A percentile compares a stretch with the other conserved stretches of the same genome.
Conservation (phyloP, 176 grass and related monocot species). For the Phyllostachys edulis region DNA sequence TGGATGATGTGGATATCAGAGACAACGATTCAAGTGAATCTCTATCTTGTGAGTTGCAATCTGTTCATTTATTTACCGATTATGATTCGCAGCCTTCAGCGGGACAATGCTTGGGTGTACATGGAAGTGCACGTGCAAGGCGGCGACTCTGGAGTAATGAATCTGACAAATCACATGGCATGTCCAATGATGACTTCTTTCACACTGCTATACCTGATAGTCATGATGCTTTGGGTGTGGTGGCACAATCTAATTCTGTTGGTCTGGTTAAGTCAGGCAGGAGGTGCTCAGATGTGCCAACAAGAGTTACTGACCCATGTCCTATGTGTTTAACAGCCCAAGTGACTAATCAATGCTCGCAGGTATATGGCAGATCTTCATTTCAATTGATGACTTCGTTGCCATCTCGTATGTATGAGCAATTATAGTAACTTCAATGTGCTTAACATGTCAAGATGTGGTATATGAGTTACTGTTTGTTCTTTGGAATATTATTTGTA, state of each 20-base stretch:
- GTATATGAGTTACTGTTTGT: constrained; percentile 7
- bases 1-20: constrained; percentile 38
- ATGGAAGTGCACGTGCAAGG: constrained; percentile 28
- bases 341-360: constrained; percentile 18
- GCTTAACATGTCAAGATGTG: not conserved
- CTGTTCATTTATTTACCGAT: constrained; percentile 24
- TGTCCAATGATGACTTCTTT: constrained; percentile 8
- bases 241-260: constrained; percentile 23
- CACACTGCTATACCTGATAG: not conserved
- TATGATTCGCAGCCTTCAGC: constrained; percentile 34
- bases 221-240: constrained; percentile 22
- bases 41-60: constrained; percentile 21
- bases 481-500: not conserved
- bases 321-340: constrained; percentile 31
- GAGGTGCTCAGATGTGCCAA: constrained; percentile 26
- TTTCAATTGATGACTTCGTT: not conserved
- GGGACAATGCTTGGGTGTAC: constrained; percentile 8
- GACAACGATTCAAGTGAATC: constrained; percentile 38
- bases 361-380: constrained; percentile 37
- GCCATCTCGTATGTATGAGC: not conserved
- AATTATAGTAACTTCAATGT: constrained; percentile 6
- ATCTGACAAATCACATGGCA: constrained; percentile 30
- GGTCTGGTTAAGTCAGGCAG: constrained; percentile 26
- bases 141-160: constrained; percentile 31
- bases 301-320: constrained; percentile 36